Percentiles rank a stretch among this genome's conserved stretches.
These are phyloP conservation scores for Wilhelminamyces savonicus DNA, from an alignment of 805 yeast species.

Conservation along the genomic window DNA sequence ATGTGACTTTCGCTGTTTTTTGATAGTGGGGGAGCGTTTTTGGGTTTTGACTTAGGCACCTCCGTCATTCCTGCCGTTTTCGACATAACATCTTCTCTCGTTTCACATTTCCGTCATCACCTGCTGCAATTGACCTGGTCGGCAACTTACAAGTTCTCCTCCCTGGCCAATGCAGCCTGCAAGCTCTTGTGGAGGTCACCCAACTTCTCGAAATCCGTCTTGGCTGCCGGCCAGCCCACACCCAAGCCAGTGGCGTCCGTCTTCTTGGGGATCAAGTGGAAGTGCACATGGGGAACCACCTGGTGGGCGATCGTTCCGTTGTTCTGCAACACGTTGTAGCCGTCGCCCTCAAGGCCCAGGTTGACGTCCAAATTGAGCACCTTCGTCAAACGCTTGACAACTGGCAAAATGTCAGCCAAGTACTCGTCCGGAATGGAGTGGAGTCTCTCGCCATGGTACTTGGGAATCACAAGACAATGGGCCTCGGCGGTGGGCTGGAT, in stretches of 20 bases:
- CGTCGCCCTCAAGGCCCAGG: slow-evolving; percentile 57
- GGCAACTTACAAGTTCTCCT: too few species aligned
- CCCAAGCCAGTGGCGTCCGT: slow-evolving; percentile 66
- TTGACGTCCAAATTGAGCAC: slow-evolving; percentile 61
- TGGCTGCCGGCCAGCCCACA: slow-evolving; percentile 93
- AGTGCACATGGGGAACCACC: slow-evolving; percentile 91
- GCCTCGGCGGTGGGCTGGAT: slow-evolving; percentile 90
- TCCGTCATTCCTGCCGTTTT: too few species aligned
- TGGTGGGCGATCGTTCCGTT: slow-evolving; percentile 96
- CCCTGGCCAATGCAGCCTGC: slow-evolving; percentile 17
- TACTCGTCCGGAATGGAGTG: slow-evolving; percentile 92
- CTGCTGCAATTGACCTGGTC: too few species aligned
- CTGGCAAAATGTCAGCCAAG: slow-evolving; percentile 78
- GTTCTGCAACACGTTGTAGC: slow-evolving; percentile 87
- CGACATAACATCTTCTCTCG: too few species aligned
- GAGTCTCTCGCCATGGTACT: slow-evolving; percentile 86
- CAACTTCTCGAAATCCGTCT: slow-evolving; percentile 68
- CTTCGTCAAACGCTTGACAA: slow-evolving; percentile 78
- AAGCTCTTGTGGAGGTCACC: slow-evolving; percentile 62
- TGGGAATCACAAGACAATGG: slow-evolving; percentile 87
- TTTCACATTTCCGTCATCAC: too few species aligned
- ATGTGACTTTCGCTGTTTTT: too few species aligned
- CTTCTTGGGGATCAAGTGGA: slow-evolving; percentile 91
- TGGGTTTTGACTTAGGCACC: too few species aligned
- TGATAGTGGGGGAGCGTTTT: too few species aligned